Conservation (phyloP, 371 early-diverging fungal genomes). For the Syncephalastrum sp. region DNA sequence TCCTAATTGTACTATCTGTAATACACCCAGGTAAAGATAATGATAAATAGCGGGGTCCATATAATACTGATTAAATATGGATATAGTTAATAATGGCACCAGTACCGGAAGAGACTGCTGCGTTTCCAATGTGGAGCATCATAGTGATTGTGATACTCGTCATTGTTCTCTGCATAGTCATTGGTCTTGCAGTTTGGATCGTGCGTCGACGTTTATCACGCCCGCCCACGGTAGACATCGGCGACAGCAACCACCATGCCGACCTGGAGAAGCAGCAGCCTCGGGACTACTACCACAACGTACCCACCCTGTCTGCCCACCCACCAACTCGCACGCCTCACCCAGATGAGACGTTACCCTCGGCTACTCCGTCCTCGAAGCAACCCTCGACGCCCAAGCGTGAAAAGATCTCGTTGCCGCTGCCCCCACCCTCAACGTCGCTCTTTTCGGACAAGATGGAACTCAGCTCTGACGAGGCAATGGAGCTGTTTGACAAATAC, state of each 20-base stretch:
- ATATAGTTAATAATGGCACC: background rate
- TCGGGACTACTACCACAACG: no score
- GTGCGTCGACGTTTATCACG: slow-evolving; percentile 6
- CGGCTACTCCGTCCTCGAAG: slow-evolving; percentile 3
- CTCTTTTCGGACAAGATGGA: slow-evolving; percentile 45
- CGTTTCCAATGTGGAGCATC: slow-evolving; percentile 27
- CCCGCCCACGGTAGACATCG: slow-evolving; percentile 5
- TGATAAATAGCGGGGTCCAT: no score
- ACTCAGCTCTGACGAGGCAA: slow-evolving; percentile 22
- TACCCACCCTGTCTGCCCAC: no score
- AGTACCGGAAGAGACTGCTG: background rate
- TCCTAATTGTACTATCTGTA: slow-evolving; percentile 4
- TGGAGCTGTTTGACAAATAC: slow-evolving; percentile 32
- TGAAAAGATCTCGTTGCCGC: slow-evolving; percentile 23
- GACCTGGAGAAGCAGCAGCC: background rate
- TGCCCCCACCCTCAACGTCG: slow-evolving; percentile 32
- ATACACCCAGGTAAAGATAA: slow-evolving; percentile 7
- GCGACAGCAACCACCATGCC: background rate
- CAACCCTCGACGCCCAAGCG: slow-evolving; percentile 2
- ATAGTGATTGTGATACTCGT: slow-evolving; percentile 17
- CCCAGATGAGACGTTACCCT: background rate
- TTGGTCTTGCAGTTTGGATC: slow-evolving; percentile 6
- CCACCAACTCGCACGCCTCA: background rate
- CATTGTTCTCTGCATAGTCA: slow-evolving; percentile 5
- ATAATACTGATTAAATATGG: no score